Conservation (phyloP, 2,329 filamentous ascomycete genomes). For the Trichoderma sp. region DNA sequence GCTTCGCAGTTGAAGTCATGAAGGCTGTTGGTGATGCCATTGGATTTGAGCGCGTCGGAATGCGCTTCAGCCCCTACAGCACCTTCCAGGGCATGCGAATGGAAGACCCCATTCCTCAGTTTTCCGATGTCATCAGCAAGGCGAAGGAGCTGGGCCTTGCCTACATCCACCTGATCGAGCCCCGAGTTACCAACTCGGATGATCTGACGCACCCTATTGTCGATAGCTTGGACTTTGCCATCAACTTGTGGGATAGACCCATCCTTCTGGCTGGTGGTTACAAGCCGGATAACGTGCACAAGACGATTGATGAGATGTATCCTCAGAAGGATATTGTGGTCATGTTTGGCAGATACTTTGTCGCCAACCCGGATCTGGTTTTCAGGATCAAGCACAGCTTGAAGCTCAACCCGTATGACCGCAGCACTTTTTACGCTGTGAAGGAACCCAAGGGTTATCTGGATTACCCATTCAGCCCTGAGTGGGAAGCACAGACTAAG, state of each 20-base stretch:
- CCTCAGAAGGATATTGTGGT: constrained; percentile 32
- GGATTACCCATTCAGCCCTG: constrained; percentile 28
- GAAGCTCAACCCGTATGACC: constrained; percentile 35
- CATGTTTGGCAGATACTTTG: constrained; percentile 38
- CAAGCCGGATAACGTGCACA: constrained; percentile 32
- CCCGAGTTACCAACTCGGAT: neutral
- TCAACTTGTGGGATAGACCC: constrained; percentile 27
- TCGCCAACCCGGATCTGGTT: constrained; percentile 40
- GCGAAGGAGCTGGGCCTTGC: constrained; percentile 31
- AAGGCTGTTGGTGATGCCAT: constrained; percentile 47
- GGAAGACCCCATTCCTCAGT: constrained; percentile 39
- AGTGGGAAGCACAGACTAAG: neutral
- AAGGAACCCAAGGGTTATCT: constrained; percentile 30
- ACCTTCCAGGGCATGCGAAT: constrained; percentile 38
- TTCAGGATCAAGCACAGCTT: constrained; percentile 36
- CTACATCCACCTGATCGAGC: neutral
- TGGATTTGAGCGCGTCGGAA: constrained; percentile 55
- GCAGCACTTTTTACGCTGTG: constrained; percentile 37
- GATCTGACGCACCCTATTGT: constrained; percentile 31
- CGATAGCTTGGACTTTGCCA: constrained; percentile 40
- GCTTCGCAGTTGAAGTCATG: constrained; percentile 55
- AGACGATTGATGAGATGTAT: constrained; percentile 32
- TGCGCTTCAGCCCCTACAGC: constrained; percentile 60
- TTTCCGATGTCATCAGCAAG: constrained; percentile 35
- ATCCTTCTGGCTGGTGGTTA: constrained; percentile 39